These are phyloP conservation scores for Coemansia sp. DNA, from an alignment of 192 early-diverging fungal species.

Conservation along the genomic window DNA sequence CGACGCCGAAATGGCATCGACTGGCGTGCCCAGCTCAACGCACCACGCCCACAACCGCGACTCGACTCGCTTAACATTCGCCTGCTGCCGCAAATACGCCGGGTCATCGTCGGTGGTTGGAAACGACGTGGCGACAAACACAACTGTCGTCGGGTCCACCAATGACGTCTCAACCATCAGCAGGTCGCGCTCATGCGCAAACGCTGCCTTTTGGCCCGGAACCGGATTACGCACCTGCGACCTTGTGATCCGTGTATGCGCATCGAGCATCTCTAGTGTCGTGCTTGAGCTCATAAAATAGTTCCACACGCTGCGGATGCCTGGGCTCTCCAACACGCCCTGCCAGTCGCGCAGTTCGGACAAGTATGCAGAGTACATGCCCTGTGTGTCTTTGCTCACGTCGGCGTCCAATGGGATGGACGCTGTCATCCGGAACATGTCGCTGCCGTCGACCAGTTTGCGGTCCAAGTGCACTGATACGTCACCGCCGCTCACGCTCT, in stretches of 20 bases:
- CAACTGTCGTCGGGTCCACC: conserved; percentile 50
- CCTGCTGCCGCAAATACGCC: conserved; percentile 30
- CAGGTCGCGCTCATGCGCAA: conserved; percentile 42
- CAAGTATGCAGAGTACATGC: conserved; percentile 35
- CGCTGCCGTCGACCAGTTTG: conserved; percentile 3
- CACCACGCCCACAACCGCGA: conserved; percentile 53
- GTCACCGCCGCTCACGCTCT: conserved; percentile 32
- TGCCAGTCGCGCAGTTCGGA: conserved; percentile 56
- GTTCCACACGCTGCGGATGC: conserved; percentile 50
- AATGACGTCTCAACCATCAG: conserved; percentile 54
- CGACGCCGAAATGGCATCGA: conserved; percentile 16
- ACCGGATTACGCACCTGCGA: conserved; percentile 39
- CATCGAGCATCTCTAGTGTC: conserved; percentile 48
- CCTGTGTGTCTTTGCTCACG: conserved; percentile 34
- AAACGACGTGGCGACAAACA: conserved; percentile 47
- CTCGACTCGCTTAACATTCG: conserved; percentile 24
- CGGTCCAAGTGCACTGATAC: conserved; percentile 36
- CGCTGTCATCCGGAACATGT: conserved; percentile 46
- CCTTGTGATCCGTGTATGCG: conserved; percentile 40
- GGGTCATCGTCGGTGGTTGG: conserved; percentile 40
- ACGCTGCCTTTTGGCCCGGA: conserved; percentile 31
- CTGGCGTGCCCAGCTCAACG: conserved; percentile 46
- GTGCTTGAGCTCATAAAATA: conserved; percentile 35
- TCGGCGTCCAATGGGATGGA: conserved; percentile 44
- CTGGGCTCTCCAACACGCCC: conserved; percentile 48